phyloP scores from a whole-genome alignment of 2,329 filamentous ascomycete genomes.

The Xylaria sp. region DNA sequence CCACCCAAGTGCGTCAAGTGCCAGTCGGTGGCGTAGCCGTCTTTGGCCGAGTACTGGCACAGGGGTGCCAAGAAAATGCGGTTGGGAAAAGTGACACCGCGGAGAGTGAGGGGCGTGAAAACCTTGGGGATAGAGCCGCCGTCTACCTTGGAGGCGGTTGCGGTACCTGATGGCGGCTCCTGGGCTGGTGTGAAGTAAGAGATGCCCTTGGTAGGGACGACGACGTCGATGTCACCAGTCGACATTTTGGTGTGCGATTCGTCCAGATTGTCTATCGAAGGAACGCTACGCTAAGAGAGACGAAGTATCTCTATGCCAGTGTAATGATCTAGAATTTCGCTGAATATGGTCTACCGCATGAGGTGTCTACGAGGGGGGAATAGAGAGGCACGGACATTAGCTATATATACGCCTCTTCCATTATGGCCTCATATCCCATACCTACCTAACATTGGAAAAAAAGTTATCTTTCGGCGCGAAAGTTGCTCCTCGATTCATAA shows the following conservation, averaged over 20 bases:
- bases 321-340: neutral
- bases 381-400: neutral
- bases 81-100: constrained; percentile 51
- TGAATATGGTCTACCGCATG: neutral
- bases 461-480: neutral
- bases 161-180: constrained; percentile 46
- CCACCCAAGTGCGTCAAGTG: constrained; percentile 76
- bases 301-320: neutral
- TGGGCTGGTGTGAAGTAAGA: constrained; percentile 52
- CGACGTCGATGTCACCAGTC: neutral
- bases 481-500: neutral
- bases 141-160: constrained; percentile 27
- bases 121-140: constrained; percentile 57
- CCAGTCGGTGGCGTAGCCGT: constrained; percentile 71
- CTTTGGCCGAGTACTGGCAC: constrained; percentile 53
- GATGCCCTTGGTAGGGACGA: constrained; percentile 35
- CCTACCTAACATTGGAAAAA: neutral
- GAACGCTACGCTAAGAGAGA: neutral
- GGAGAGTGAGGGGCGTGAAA: constrained; percentile 54
- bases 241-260: constrained; percentile 2
- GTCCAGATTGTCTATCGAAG: neutral
- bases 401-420: neutral
- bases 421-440: neutral
- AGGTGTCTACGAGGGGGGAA: no score
- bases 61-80: constrained; percentile 54